Base-by-base conservation (phyloP, 352 stramenopile genomes). In the Aphanomyces stellatus region DNA sequence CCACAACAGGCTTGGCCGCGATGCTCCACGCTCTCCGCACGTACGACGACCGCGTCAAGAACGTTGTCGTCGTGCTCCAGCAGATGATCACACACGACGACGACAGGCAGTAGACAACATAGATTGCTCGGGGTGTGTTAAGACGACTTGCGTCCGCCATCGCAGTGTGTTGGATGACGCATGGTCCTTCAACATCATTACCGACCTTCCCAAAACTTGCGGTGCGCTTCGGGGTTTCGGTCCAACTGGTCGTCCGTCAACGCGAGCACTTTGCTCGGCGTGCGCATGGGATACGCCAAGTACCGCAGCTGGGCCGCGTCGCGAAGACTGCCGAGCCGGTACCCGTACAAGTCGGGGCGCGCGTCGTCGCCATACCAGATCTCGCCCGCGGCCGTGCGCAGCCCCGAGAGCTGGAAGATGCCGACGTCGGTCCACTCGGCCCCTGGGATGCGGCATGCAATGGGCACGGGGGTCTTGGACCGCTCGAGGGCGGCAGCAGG, bases 191-290 rank as follows among this genome's bases (percentile, higher is more conserved):
- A n/a, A n/a, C n/a, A n/a, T n/a, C n/a, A n/a, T 37, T 35, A 57
- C 22, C 30, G 25, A n/a, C 49, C 49, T 57, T 57, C 49, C 60
- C 60, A 67, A 43, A 67, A 56, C 60, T 67, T 67, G 11, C 37
- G 33, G 19, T 67, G 60, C 2, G 60, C 60, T 59, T 67, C 60
- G n/a, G 60, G 60, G 42, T 67, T 60, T 1, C 60, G 60, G 25
- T 42, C 41, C 17, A 67, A 27, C n/a, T 67, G 60, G 22, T 60
- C 49, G 6, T 56, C 41, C 22, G 17, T 67, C 28, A 67, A 31
- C 34, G 60, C 40, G 15, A 67, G n/a, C 0, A 67, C 60, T 6
- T 57, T 22, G 41, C 60, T 46, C 2, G 53, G 15, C 10, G 60
- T 28, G 31, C 60, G 60, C 0, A 8, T 37, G 17, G 60, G 6